Percentiles rank a stretch among this genome's conserved stretches.
Evolutionary conservation across 441 rosid genomes (phyloP).

Genomic region (Geranium incanum): DNA sequence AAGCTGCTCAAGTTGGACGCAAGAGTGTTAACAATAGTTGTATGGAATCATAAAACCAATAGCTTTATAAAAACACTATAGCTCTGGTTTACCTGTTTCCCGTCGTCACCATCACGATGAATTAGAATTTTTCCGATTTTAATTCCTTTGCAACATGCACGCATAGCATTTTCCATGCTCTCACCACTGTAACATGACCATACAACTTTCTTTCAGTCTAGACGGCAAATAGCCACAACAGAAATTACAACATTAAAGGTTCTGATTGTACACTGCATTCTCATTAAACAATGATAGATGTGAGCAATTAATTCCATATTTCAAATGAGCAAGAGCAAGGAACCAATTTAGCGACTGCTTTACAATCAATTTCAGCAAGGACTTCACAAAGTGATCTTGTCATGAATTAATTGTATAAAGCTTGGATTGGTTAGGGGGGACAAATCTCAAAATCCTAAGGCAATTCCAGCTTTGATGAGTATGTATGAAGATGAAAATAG

Average conservation of each 20-base stretch:
- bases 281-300: slow-evolving; percentile 9
- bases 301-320: background rate
- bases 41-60: slow-evolving; percentile 87
- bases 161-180: slow-evolving; percentile 95
- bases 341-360: background rate
- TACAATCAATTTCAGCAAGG: background rate
- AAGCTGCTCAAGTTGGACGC: slow-evolving; percentile 55
- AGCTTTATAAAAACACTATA: slow-evolving; percentile 12
- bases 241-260: slow-evolving; percentile 18
- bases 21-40: slow-evolving; percentile 79
- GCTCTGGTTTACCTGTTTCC: slow-evolving; percentile 51
- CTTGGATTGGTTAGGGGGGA: background rate
- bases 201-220: slow-evolving; percentile 12
- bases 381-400: background rate
- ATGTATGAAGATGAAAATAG: slow-evolving; percentile 1
- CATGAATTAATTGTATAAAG: background rate
- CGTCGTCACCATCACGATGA: slow-evolving; percentile 90
- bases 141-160: slow-evolving; percentile 93
- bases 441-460: background rate
- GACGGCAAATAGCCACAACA: slow-evolving; percentile 6
- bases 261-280: slow-evolving; percentile 19
- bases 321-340: background rate
- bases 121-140: slow-evolving; percentile 92
- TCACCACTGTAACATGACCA: slow-evolving; percentile 54
- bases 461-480: background rate